phyloP scores from a whole-genome alignment of 2,329 filamentous ascomycete genomes.

The Aspergillus hiratsukae region DNA sequence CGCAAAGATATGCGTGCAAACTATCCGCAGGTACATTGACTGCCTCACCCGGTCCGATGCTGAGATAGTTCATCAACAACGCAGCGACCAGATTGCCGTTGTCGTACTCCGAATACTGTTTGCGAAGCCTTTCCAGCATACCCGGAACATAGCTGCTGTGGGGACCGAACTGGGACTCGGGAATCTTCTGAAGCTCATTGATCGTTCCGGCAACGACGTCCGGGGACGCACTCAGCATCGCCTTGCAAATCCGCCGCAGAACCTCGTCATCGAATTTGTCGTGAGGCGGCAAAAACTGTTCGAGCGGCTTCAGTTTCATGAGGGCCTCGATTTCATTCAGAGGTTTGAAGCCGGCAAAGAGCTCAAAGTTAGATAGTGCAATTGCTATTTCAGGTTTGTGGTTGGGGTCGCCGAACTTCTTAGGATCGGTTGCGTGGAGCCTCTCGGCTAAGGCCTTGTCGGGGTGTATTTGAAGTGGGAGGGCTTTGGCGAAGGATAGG shows the following conservation, averaged over 20 bases:
- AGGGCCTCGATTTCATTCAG: slow-evolving; percentile 56
- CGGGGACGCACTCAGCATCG: slow-evolving; percentile 50
- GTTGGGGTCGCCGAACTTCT: slow-evolving; percentile 66
- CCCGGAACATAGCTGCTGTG: slow-evolving; percentile 56
- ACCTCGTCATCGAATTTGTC: slow-evolving; percentile 53
- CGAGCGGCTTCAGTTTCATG: slow-evolving; percentile 52
- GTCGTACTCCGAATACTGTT: slow-evolving; percentile 61
- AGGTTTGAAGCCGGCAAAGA: slow-evolving; percentile 71
- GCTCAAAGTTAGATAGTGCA: slow-evolving; percentile 66
- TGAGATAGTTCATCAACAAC: slow-evolving; percentile 69
- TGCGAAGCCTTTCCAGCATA: slow-evolving; percentile 60
- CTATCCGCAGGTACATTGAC: slow-evolving; percentile 70
- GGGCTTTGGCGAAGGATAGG: slow-evolving; percentile 68
- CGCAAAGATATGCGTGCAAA: slow-evolving; percentile 68
- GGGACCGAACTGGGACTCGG: slow-evolving; percentile 46
- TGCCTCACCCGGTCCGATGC: slow-evolving; percentile 60
- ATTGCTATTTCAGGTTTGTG: slow-evolving; percentile 79
- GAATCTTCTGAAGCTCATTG: slow-evolving; percentile 47
- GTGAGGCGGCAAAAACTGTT: slow-evolving; percentile 49
- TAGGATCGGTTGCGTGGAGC: slow-evolving; percentile 60
- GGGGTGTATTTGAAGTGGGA: slow-evolving; percentile 71
- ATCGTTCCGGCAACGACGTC: slow-evolving; percentile 52
- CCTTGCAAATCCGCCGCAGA: slow-evolving; percentile 53
- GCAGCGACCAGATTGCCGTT: slow-evolving; percentile 66
- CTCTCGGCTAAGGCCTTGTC: slow-evolving; percentile 62